Base-by-base conservation (phyloP, 495 filamentous ascomycete species). In the Lichenothelia convexa region DNA sequence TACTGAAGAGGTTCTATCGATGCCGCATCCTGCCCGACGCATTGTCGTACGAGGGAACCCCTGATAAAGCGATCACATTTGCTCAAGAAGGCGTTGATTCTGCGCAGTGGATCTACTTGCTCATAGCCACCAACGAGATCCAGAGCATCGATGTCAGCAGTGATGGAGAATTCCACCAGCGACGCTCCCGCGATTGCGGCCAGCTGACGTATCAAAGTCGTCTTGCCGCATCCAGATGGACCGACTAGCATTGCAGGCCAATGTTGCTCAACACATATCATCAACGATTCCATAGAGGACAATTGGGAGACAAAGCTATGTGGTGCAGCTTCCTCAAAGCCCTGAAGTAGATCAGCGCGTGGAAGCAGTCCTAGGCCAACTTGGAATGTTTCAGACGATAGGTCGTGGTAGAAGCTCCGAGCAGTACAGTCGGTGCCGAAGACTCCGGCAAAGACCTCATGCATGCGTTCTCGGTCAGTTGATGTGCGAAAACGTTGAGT, bases 101-200 rank as follows among this genome's bases (percentile, higher is more conserved):
- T 70, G 32, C 87, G 68, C 21, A 73, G 59, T 34, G 81, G 67
- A 52, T 95, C 85, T 22, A 82, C 75, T 56, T 99, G 91, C 49
- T 95, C 91, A 50, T 91, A 99, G 0, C 89, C 85, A 44, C 91
- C 91, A 35, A 99, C 78, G 17, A 99, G 66, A 50, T 99, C 91
- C 73, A 87, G 93, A 12, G 87, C 81, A 55, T 99, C 91, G 33
- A 87, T 80, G 43, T 95, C 91, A 3, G 81, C 71, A 53, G 91
- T 94, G 46, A 95, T 63, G 8, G 85, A 70, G 36, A 94, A 74
- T 29, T 79, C 75, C 29, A 80, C 66, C 9, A 94, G 56, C 4
- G 69, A 59, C 27, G 75, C 75, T 18, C 89, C 87, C 36, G 67
- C 65, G 19, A 78, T 47, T 22, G 77, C 72, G 13, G 91, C 86